phyloP scores from a whole-genome alignment of 2,329 filamentous ascomycete genomes.

The Bertia moriformis region DNA sequence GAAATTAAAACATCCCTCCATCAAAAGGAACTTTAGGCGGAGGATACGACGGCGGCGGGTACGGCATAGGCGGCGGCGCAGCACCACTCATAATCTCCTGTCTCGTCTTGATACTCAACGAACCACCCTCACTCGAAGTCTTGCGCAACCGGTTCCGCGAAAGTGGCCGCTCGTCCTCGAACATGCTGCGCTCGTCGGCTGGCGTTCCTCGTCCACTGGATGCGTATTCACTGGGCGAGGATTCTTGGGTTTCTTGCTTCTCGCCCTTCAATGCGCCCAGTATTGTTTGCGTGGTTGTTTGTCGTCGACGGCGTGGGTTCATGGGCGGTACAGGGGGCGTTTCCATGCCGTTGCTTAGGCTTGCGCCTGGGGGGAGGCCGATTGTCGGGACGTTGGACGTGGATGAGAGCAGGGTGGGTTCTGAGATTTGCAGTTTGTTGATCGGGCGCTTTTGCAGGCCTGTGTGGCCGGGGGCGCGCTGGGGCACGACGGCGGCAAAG shows the following conservation, averaged over 20 bases:
- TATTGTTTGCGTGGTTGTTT: conserved; percentile 23
- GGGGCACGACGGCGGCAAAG: conserved; percentile 10
- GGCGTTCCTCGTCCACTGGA: too few species aligned
- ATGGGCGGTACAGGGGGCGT: conserved; percentile 17
- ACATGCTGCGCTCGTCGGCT: conserved; percentile 11
- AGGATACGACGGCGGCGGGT: conserved; percentile 14
- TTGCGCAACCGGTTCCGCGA: neutral
- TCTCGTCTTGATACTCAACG: neutral
- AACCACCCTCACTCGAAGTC: neutral
- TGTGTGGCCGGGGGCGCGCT: conserved; percentile 7
- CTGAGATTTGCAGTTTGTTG: conserved; percentile 46
- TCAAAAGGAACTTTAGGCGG: conserved; percentile 13
- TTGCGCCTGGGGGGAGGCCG: conserved; percentile 8
- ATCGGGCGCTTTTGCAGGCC: conserved; percentile 35
- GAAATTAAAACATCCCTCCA: conserved; percentile 21
- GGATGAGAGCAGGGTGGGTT: conserved; percentile 34
- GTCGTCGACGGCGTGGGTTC: conserved; percentile 41
- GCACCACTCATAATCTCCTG: neutral
- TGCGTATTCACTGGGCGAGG: too few species aligned
- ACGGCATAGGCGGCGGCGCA: conserved; percentile 6
- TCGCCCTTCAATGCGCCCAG: conserved; percentile 19
- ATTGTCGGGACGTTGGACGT: conserved; percentile 10
- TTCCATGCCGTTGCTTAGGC: conserved; percentile 8
- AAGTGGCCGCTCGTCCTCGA: neutral
- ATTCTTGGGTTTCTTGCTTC: conserved; percentile 13